phyloP scores from a whole-genome alignment of 768 basidiomycete species.

The Daedaleopsis sinensis region DNA sequence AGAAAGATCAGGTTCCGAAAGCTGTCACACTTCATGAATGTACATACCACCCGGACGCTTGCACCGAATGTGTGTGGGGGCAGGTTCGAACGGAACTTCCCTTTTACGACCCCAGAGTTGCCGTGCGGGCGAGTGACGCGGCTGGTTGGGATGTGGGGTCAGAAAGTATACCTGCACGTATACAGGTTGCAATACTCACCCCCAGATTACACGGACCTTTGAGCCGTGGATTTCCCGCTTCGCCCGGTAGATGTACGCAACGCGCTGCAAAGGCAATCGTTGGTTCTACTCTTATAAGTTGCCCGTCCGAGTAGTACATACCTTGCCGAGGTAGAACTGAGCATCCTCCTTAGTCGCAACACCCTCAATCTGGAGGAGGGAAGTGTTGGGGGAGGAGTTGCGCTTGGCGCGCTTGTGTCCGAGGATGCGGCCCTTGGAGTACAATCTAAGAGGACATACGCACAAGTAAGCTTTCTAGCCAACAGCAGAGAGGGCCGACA shows the following conservation, averaged over 20 bases:
- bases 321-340: conserved; percentile 99
- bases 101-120: conserved; percentile 92
- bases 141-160: conserved; percentile 39
- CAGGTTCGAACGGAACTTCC: conserved; percentile 95
- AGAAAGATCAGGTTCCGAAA: conserved; percentile 1
- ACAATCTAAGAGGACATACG: conserved; percentile 60
- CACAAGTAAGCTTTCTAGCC: conserved; percentile 6
- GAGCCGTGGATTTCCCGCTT: conserved; percentile 94
- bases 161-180: background rate
- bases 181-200: conserved; percentile 52
- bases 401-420: conserved; percentile 99
- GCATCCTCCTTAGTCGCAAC: conserved; percentile 92
- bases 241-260: conserved; percentile 98
- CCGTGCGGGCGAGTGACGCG: conserved; percentile 95
- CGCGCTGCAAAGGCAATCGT: conserved; percentile 56
- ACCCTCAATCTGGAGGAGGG: conserved; percentile 96
- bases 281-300: background rate
- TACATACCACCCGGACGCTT: conserved; percentile 79
- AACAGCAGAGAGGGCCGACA: background rate
- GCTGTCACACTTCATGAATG: background rate
- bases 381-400: conserved; percentile 94
- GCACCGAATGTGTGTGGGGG: conserved; percentile 95
- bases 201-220: conserved; percentile 98
- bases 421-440: conserved; percentile 94
- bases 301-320: conserved; percentile 39